phyloP scores from a whole-genome alignment of 306 rosid species.

The Oemleria cerasiformis region DNA sequence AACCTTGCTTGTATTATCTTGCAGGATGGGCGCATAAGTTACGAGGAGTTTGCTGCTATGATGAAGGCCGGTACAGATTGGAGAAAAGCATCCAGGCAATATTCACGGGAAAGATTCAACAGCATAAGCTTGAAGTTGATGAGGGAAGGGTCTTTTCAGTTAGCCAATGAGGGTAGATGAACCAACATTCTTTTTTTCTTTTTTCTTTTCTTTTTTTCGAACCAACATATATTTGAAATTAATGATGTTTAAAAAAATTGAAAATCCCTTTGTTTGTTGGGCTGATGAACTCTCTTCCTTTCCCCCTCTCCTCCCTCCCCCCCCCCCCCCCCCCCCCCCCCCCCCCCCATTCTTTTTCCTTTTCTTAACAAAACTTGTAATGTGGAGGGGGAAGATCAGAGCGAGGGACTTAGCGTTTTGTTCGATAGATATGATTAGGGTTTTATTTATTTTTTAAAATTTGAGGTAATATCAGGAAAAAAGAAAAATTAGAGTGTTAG shows the following conservation, averaged over 20 bases:
- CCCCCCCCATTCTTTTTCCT: conserved; percentile 11
- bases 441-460: neutral
- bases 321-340: no score
- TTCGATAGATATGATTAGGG: conserved; percentile 11
- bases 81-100: conserved; percentile 81
- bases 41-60: conserved; percentile 81
- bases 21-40: conserved; percentile 90
- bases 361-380: conserved; percentile 15
- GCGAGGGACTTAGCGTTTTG: conserved; percentile 1
- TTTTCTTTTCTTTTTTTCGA: neutral
- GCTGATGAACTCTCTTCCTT: neutral
- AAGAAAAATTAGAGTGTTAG: neutral
- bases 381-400: conserved; percentile 5
- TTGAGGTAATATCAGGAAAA: conserved; percentile 15
- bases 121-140: conserved; percentile 56
- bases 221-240: conserved; percentile 1
- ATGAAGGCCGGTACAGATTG: conserved; percentile 96
- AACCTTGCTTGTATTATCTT: conserved; percentile 3
- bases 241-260: neutral
- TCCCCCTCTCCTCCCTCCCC: no score
- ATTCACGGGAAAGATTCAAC: conserved; percentile 60
- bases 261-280: conserved; percentile 3
- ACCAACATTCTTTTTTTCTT: conserved; percentile 8
- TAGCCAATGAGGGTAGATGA: conserved; percentile 45
- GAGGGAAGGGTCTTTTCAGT: conserved; percentile 52